A percentile compares a stretch with the other conserved stretches of the same genome.
Evolutionary conservation across 2,329 filamentous ascomycete species (phyloP).

Genomic region (Aspergillus pseudonomiae): DNA sequence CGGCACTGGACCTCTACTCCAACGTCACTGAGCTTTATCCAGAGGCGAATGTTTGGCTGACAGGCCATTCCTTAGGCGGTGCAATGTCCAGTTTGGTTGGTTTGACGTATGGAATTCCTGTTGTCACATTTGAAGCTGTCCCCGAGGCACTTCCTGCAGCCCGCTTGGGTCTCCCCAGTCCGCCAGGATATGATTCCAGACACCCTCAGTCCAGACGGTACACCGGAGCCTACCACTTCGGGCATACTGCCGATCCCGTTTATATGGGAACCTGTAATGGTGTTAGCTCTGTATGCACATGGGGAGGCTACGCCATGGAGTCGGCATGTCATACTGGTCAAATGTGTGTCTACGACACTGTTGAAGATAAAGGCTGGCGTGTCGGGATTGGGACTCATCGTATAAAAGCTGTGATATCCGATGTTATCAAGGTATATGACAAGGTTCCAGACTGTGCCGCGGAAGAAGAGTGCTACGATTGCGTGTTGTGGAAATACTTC

Average conservation of each 20-base stretch:
- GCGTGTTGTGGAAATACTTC: conserved; percentile 91
- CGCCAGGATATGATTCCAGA: conserved; percentile 74
- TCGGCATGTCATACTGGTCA: conserved; percentile 87
- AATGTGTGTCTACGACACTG: conserved; percentile 90
- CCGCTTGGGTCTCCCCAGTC: conserved; percentile 80
- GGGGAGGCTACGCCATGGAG: conserved; percentile 92
- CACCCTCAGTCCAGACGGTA: conserved; percentile 70
- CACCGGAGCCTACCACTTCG: conserved; percentile 86
- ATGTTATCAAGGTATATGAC: conserved; percentile 84
- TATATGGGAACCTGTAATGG: conserved; percentile 94
- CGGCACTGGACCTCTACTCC: conserved; percentile 84
- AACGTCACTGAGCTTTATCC: conserved; percentile 92
- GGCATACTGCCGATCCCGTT: conserved; percentile 92
- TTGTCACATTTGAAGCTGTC: conserved; percentile 90
- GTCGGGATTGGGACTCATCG: conserved; percentile 89
- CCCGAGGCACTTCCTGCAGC: conserved; percentile 86
- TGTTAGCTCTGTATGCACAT: conserved; percentile 83
- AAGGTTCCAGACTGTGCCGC: conserved; percentile 73
- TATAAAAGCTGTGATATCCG: conserved; percentile 83
- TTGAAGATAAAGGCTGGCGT: conserved; percentile 87
- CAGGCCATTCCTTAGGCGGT: conserved; percentile 90
- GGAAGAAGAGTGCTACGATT: conserved; percentile 84
- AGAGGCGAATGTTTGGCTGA: conserved; percentile 80
- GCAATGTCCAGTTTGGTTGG: conserved; percentile 86
- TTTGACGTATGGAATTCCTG: conserved; percentile 85